Evolutionary conservation across 2,329 filamentous ascomycete species (phyloP).

Genomic region (Botrytis galanthina): DNA sequence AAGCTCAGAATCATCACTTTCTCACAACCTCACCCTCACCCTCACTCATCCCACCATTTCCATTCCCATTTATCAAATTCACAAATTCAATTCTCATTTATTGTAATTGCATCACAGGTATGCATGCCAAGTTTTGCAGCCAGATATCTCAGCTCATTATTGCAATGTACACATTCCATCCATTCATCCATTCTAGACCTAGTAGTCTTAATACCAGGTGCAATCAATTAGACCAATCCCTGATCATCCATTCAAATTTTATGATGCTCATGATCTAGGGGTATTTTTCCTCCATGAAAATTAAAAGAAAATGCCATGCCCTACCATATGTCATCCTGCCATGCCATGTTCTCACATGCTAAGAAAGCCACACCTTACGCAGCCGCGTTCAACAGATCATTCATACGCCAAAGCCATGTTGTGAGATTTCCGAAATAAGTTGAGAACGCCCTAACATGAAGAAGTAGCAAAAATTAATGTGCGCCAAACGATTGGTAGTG

Average conservation of each 20-base stretch:
- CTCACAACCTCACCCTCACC: no score
- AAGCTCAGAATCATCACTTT: not conserved
- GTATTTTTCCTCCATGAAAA: not conserved
- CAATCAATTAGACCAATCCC: not conserved
- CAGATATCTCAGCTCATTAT: not conserved
- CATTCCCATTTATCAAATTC: not conserved
- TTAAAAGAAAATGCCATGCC: not conserved
- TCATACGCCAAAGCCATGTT: constrained; percentile 15
- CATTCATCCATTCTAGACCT: not conserved
- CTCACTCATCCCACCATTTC: no score
- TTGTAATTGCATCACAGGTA: not conserved
- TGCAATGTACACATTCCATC: not conserved
- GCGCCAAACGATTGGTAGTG: not conserved
- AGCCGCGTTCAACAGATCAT: not conserved
- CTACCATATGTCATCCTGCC: not conserved
- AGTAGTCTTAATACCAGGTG: not conserved
- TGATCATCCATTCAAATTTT: constrained; percentile 5
- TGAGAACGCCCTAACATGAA: not conserved
- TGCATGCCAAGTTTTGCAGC: not conserved
- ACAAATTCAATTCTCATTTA: not conserved
- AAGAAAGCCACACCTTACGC: not conserved
- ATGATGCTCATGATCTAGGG: not conserved
- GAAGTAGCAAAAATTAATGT: constrained; percentile 1
- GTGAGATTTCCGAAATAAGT: not conserved
- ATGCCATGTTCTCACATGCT: not conserved